Percentiles rank a stretch among this genome's conserved stretches.
phyloP scores from a whole-genome alignment of 2,329 filamentous ascomycete genomes.

The Penicillium sumatraense region DNA sequence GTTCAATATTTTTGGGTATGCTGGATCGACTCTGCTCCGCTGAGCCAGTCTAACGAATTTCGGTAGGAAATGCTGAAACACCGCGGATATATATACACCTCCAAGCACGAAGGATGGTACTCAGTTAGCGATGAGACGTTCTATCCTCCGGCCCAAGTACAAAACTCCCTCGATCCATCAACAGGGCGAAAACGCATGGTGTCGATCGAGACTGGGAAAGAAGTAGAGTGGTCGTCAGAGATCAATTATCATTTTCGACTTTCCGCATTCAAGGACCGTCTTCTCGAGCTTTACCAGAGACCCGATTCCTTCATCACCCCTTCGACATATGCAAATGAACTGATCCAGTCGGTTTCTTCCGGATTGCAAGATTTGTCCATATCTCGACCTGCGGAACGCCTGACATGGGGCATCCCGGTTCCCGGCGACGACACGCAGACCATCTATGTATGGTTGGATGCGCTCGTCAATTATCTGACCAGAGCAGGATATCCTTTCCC shows the following conservation, averaged over 20 bases:
- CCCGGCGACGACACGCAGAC: constrained; percentile 84
- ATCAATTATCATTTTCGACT: constrained; percentile 94
- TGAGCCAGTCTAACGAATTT: constrained; percentile 13
- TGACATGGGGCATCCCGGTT: constrained; percentile 88
- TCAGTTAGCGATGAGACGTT: constrained; percentile 96
- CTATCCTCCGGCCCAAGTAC: constrained; percentile 77
- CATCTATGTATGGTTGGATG: constrained; percentile 98
- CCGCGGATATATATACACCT: constrained; percentile 78
- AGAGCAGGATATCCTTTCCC: constrained; percentile 80
- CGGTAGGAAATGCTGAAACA: constrained; percentile 73
- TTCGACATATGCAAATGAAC: constrained; percentile 71
- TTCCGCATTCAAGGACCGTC: constrained; percentile 76
- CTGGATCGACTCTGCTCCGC: background rate
- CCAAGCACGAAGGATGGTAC: constrained; percentile 93
- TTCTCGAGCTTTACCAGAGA: constrained; percentile 77
- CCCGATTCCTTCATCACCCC: constrained; percentile 82
- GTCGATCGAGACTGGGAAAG: constrained; percentile 83
- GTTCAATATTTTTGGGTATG: constrained; percentile 86
- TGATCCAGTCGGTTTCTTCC: constrained; percentile 74
- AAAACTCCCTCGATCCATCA: constrained; percentile 73
- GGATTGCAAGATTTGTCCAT: constrained; percentile 87
- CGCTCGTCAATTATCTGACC: constrained; percentile 90
- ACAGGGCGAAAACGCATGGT: constrained; percentile 84
- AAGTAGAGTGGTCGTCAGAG: constrained; percentile 94
- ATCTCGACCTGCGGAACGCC: constrained; percentile 76